Evolutionary conservation across 441 rosid species (phyloP).

Genomic region (Populus hybrid): DNA sequence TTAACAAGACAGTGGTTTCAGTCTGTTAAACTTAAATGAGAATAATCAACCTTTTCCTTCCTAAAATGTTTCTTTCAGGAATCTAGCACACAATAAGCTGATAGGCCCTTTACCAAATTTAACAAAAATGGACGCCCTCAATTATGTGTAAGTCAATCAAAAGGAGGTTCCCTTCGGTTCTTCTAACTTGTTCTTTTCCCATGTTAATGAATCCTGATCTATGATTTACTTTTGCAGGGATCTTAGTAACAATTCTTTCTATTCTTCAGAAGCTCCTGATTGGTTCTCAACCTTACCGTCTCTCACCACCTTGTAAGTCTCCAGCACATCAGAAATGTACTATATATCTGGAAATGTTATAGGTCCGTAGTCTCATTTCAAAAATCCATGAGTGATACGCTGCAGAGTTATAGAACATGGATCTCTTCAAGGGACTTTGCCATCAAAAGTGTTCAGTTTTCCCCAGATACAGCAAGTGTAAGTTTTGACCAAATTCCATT

Average conservation of each 20-base stretch:
- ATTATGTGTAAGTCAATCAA: conserved; percentile 63
- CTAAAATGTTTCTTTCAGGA: conserved; percentile 41
- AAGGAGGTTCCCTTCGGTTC: conserved; percentile 2
- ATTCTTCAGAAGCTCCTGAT: conserved; percentile 61
- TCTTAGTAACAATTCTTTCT: conserved; percentile 80
- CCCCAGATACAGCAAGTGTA: conserved; percentile 91
- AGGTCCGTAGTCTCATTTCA: conserved; percentile 11
- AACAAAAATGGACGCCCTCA: conserved; percentile 56
- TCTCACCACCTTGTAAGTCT: conserved; percentile 75
- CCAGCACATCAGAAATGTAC: conserved; percentile 7
- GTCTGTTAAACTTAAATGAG: conserved; percentile 1
- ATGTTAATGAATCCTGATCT: conserved; percentile 6
- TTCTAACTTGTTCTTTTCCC: background rate
- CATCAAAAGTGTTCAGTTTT: conserved; percentile 62
- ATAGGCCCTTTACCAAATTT: conserved; percentile 83
- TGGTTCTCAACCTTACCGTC: conserved; percentile 89
- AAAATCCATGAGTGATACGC: background rate
- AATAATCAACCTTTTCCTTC: conserved; percentile 1
- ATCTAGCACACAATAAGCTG: conserved; percentile 72
- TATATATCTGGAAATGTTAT: background rate
- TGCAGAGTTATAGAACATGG: conserved; percentile 74
- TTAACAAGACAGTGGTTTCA: background rate
- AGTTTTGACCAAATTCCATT: conserved; percentile 22
- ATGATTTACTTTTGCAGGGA: conserved; percentile 51
- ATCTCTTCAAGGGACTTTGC: conserved; percentile 65